Base-by-base conservation (phyloP, 2,329 filamentous ascomycete species). In the Paracoccidioides brasiliensis region DNA sequence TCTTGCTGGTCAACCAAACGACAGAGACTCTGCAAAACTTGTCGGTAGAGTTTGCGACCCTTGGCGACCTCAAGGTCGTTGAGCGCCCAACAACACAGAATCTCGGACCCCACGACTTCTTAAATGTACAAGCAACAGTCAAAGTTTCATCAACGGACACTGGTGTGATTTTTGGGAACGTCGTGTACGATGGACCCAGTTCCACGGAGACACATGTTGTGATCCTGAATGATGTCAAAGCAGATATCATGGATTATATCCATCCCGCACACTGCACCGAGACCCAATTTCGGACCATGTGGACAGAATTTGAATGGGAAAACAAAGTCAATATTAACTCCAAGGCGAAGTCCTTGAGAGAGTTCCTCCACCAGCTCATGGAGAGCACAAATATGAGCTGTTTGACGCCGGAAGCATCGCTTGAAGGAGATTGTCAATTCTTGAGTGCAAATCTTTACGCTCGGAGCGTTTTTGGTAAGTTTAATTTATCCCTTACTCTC, bases 251-350 rank as follows among this genome's bases (percentile, higher is more conserved):
- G 93, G 93, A 98, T 74, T 98, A 98, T 75, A 98, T 98, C 66
- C 91, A 97, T 69, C 93, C 93, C 1, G 91, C 91, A 5, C 85
- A 90, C 14, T 98, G 93, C 78, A 93, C 89, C 4, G 93, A 98
- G 77, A 96, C 91, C 9, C 90, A 97, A 67, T 98, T 98, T 84
- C 83, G 93, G 58, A 95, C 89, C n/a, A 98, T 98, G 93, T 98
- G 93, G 93, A 98, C 93, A 41, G 93, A 98, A 69, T 98, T 98
- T 63, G 93, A 98, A 70, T 98, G 93, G 93, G 93, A 98, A 78
- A 98, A 98, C 77, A 98, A 98, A 81, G 91, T 98, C 72, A 98
- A 98, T 76, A 97, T 98, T 76, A 96, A 96, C 74, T 94, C 88
- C 61, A 97, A 96, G 78, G 89, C 88, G 62, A 95, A 91, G 77